These are phyloP conservation scores for Picochlorum sp. DNA, from an alignment of 139 green algal species.

Conservation along the genomic window DNA sequence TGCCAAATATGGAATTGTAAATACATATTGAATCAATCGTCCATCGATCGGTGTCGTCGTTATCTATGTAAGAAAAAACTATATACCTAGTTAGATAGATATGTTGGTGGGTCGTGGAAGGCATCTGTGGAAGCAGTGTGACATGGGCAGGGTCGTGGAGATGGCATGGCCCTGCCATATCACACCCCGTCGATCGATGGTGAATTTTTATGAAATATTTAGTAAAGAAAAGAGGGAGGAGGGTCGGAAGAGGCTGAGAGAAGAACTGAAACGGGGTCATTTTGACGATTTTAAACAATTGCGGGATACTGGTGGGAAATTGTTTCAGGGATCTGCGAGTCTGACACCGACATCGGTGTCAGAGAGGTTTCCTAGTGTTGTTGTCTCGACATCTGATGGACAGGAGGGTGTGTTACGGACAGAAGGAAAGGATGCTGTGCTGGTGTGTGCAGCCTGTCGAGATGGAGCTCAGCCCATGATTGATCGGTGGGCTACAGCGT, in stretches of 20 bases:
- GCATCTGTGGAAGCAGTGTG: neutral
- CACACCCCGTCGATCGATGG: neutral
- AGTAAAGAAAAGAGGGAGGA: constrained; percentile 29
- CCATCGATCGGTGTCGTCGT: too few species aligned
- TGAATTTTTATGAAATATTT: constrained; percentile 26
- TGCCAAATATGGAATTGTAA: neutral
- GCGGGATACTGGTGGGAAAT: constrained; percentile 33
- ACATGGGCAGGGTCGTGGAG: too few species aligned
- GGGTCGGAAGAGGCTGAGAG: constrained; percentile 18
- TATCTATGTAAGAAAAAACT: too few species aligned
- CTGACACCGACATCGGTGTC: constrained; percentile 12
- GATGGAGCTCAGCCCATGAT: constrained; percentile 42
- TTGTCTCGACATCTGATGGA: neutral
- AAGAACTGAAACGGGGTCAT: constrained; percentile 44
- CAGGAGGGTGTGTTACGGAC: neutral
- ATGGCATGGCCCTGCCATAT: neutral
- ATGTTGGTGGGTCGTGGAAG: too few species aligned
- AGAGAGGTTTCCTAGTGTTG: constrained; percentile 17
- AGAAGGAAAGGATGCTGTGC: neutral
- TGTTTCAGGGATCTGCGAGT: constrained; percentile 19
- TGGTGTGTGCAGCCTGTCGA: constrained; percentile 39
- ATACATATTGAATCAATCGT: too few species aligned
- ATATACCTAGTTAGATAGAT: too few species aligned
- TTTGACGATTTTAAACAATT: constrained; percentile 48
- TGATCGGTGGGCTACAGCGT: constrained; percentile 20